Percentiles rank a stretch among this genome's conserved stretches.
These are phyloP conservation scores for Cunninghamia lanceolata DNA, from an alignment of 75 land plant species.

Conservation along the genomic window DNA sequence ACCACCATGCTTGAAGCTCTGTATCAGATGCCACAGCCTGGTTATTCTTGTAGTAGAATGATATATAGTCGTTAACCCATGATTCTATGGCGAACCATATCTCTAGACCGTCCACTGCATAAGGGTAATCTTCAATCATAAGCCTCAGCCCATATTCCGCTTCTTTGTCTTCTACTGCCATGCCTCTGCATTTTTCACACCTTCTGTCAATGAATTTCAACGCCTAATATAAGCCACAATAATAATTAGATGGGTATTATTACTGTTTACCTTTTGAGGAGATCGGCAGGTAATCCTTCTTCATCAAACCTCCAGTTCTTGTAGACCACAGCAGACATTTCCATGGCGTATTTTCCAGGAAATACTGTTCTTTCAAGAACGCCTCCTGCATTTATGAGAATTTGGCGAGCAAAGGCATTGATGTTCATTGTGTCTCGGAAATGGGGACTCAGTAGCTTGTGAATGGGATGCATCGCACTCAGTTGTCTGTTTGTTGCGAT, in stretches of 20 bases:
- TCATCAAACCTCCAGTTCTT: slow-evolving; percentile 41
- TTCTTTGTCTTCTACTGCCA: slow-evolving; percentile 45
- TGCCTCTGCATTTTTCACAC: slow-evolving; percentile 35
- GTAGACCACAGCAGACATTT: slow-evolving; percentile 39
- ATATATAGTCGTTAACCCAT: slow-evolving; percentile 61
- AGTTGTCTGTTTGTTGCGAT: slow-evolving; percentile 68
- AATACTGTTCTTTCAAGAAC: slow-evolving; percentile 35
- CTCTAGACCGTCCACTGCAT: slow-evolving; percentile 74
- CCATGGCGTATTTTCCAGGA: slow-evolving; percentile 45
- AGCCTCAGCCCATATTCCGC: slow-evolving; percentile 30
- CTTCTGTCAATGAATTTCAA: background rate
- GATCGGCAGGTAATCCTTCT: slow-evolving; percentile 46
- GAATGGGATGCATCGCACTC: slow-evolving; percentile 63
- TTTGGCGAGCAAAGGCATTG: slow-evolving; percentile 47
- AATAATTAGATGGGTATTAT: background rate
- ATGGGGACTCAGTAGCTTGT: slow-evolving; percentile 59
- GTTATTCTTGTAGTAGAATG: slow-evolving; percentile 47
- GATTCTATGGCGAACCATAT: slow-evolving; percentile 64
- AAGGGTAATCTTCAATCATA: slow-evolving; percentile 73
- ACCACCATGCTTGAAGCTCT: slow-evolving; percentile 82
- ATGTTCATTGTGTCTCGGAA: slow-evolving; percentile 67
- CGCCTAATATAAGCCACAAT: no score
- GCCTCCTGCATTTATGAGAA: slow-evolving; percentile 52
- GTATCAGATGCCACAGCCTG: slow-evolving; percentile 28
- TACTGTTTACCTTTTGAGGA: slow-evolving; percentile 36